A percentile compares a stretch with the other conserved stretches of the same genome.
Conservation (phyloP, 2,329 filamentous ascomycete species). For the Fusarium luffae region DNA sequence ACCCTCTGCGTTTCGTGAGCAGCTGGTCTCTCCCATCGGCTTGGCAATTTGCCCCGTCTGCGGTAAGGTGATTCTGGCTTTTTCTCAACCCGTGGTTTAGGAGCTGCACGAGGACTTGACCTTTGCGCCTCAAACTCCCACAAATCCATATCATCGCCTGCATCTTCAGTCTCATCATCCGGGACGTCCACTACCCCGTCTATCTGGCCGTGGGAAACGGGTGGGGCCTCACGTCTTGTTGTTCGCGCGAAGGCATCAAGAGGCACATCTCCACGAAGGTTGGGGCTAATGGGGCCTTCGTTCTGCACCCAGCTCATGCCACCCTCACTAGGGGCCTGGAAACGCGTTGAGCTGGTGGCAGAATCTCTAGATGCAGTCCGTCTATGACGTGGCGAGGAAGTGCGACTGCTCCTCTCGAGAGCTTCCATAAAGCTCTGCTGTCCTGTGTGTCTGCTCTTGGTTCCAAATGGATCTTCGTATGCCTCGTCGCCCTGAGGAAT, state of each 20-base stretch:
- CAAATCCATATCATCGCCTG: conserved; percentile 62
- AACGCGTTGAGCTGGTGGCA: conserved; percentile 49
- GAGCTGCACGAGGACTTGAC: conserved; percentile 51
- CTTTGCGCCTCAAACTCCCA: conserved; percentile 69
- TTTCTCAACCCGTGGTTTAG: conserved; percentile 47
- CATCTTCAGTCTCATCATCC: conserved; percentile 34
- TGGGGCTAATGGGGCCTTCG: conserved; percentile 53
- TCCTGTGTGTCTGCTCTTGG: conserved; percentile 41
- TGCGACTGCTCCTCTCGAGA: conserved; percentile 44
- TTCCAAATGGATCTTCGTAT: conserved; percentile 48
- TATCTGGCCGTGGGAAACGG: conserved; percentile 16
- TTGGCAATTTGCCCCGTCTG: conserved; percentile 48
- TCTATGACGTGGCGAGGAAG: conserved; percentile 19
- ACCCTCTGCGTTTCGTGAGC: conserved; percentile 38
- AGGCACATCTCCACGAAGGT: conserved; percentile 51
- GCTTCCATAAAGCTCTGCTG: conserved; percentile 51
- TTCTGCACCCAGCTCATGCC: conserved; percentile 58
- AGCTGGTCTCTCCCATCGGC: conserved; percentile 53
- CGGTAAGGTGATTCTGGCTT: conserved; percentile 35
- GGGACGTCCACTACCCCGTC: conserved; percentile 34
- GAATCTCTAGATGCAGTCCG: conserved; percentile 43
- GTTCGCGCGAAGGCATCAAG: conserved; percentile 45
- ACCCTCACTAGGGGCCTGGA: conserved; percentile 49
- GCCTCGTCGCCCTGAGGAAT: conserved; percentile 20
- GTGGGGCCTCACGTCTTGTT: neutral